Conservation (phyloP, 164 flowering plant species). For the Aristolochia californica region DNA sequence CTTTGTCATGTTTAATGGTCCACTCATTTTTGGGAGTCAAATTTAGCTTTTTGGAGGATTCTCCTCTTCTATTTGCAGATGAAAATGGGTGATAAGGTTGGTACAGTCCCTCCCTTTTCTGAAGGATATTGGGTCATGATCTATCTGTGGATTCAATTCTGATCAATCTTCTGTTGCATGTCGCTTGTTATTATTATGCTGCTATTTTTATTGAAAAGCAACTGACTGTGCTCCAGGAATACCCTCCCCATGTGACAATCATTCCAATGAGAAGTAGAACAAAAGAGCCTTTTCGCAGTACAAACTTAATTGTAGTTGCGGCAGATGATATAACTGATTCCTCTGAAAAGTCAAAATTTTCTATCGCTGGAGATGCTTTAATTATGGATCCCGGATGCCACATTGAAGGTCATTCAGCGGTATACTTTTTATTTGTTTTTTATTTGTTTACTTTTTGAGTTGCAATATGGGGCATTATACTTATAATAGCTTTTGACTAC, state of each 20-base stretch:
- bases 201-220: background rate
- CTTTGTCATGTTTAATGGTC: no score
- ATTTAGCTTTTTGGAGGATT: no score
- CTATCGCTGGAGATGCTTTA: slow-evolving; percentile 71
- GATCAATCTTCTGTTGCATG: background rate
- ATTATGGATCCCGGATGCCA: slow-evolving; percentile 91
- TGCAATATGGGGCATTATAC: background rate
- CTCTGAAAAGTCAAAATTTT: slow-evolving; percentile 14
- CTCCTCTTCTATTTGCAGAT: no score
- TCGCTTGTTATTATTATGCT: background rate
- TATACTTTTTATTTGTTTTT: slow-evolving; percentile 9
- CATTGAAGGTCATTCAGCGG: slow-evolving; percentile 50
- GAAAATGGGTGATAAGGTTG: background rate
- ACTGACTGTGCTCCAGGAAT: slow-evolving; percentile 45
- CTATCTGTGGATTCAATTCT: background rate
- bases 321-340: slow-evolving; percentile 29
- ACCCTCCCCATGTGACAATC: slow-evolving; percentile 72
- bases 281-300: slow-evolving; percentile 64
- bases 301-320: slow-evolving; percentile 74
- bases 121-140: background rate
- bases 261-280: slow-evolving; percentile 89
- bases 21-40: no score
- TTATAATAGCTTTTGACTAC: background rate
- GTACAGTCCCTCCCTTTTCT: background rate
- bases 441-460: background rate